Evolutionary conservation across 2,329 filamentous ascomycete species (phyloP).

Genomic region (Ophiocordyceps camponoti-floridani): DNA sequence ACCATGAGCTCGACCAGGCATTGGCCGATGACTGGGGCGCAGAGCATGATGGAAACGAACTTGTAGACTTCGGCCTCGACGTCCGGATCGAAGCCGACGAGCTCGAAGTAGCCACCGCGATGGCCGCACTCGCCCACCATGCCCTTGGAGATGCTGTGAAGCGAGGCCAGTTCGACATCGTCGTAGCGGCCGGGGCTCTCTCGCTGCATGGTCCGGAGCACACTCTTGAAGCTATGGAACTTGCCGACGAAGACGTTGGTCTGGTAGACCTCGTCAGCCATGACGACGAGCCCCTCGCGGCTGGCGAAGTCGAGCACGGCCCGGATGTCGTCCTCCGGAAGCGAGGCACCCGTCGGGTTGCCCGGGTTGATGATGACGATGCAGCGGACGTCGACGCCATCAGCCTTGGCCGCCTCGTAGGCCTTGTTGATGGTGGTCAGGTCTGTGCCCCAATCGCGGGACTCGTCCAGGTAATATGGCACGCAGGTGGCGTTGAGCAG

Average conservation of each 20-base stretch:
- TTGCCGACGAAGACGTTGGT: conserved; percentile 92
- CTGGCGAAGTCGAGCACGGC: conserved; percentile 75
- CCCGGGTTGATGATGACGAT: conserved; percentile 98
- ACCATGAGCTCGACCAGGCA: conserved; percentile 97
- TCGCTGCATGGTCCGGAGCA: conserved; percentile 65
- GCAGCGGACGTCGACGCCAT: conserved; percentile 74
- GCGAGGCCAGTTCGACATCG: conserved; percentile 69
- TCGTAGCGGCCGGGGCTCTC: conserved; percentile 62
- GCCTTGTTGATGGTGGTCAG: conserved; percentile 57
- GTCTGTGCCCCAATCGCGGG: conserved; percentile 74
- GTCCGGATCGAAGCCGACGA: conserved; percentile 69
- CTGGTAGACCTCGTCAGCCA: conserved; percentile 98
- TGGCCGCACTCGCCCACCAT: conserved; percentile 99
- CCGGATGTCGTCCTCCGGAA: conserved; percentile 62
- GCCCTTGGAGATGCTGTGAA: conserved; percentile 92
- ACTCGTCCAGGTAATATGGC: conserved; percentile 85
- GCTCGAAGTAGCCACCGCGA: conserved; percentile 93
- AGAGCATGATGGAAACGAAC: conserved; percentile 93
- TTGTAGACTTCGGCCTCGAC: conserved; percentile 96
- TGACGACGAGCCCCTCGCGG: conserved; percentile 68
- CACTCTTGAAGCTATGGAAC: conserved; percentile 91
- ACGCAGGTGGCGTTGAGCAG: conserved; percentile 75
- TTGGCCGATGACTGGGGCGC: conserved; percentile 87
- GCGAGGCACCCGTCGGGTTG: conserved; percentile 84
- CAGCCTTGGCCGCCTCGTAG: conserved; percentile 53